These are phyloP conservation scores for Neophaeococcomyces mojaviensis DNA, from an alignment of 2,329 filamentous ascomycete genomes.

Conservation along the genomic window DNA sequence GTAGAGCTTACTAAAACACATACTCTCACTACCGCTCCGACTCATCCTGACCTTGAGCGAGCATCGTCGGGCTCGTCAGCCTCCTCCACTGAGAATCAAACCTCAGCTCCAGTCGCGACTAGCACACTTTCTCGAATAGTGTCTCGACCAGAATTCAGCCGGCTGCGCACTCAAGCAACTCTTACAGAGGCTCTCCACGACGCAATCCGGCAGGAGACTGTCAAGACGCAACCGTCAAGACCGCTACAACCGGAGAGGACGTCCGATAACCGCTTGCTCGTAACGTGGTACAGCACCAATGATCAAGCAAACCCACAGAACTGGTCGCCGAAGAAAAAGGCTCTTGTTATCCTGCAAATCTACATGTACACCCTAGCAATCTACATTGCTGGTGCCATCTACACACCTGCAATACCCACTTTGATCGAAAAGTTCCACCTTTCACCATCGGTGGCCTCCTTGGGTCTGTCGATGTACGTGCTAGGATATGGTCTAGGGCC, in stretches of 20 bases:
- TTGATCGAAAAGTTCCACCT: conserved; percentile 18
- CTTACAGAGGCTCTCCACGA: conserved; percentile 19
- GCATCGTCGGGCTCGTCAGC: conserved; percentile 7
- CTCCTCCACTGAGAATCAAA: neutral
- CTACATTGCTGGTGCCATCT: conserved; percentile 23
- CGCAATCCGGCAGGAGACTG: conserved; percentile 16
- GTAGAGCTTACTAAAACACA: conserved; percentile 6
- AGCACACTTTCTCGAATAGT: conserved; percentile 18
- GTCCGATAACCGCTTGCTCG: conserved; percentile 18
- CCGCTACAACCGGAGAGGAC: conserved; percentile 16
- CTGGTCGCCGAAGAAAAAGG: conserved; percentile 22
- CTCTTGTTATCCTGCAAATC: conserved; percentile 20
- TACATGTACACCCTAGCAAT: conserved; percentile 23
- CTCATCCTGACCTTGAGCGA: conserved; percentile 14
- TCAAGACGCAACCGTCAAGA: conserved; percentile 15
- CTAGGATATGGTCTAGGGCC: conserved; percentile 23
- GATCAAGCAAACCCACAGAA: conserved; percentile 26
- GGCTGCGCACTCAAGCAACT: conserved; percentile 14
- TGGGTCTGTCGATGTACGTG: conserved; percentile 22
- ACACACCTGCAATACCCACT: conserved; percentile 18
- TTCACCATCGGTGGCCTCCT: conserved; percentile 13
- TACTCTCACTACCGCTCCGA: conserved; percentile 11
- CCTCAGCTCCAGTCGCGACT: neutral
- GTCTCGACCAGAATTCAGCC: conserved; percentile 14
- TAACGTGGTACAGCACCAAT: conserved; percentile 23